Evolutionary conservation across 495 filamentous ascomycete species (phyloP).

Genomic region (Hypoxylon cercidicola): DNA sequence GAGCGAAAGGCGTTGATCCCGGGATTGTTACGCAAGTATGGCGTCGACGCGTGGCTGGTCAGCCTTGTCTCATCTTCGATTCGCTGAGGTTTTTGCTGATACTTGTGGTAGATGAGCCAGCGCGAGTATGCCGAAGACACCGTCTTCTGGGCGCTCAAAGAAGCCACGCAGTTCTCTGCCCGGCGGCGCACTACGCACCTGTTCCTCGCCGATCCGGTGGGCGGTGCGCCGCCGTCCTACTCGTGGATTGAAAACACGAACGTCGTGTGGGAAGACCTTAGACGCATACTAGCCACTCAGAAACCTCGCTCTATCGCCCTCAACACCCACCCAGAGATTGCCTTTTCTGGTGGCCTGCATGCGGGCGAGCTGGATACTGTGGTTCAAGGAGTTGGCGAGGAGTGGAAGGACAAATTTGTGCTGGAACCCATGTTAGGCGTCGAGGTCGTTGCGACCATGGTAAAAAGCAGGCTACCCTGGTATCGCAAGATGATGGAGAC

Average conservation of each 20-base stretch:
- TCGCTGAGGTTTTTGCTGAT: not conserved
- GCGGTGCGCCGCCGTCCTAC: slow-evolving; percentile 40
- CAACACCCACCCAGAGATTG: slow-evolving; percentile 52
- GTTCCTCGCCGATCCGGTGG: slow-evolving; percentile 50
- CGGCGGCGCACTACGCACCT: slow-evolving; percentile 56
- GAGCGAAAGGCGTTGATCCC: slow-evolving; percentile 53
- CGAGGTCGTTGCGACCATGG: slow-evolving; percentile 57
- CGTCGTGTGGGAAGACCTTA: slow-evolving; percentile 49
- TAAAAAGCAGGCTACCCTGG: slow-evolving; percentile 49
- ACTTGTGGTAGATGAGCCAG: slow-evolving; percentile 53
- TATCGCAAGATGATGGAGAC: slow-evolving; percentile 58
- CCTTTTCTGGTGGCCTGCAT: slow-evolving; percentile 57
- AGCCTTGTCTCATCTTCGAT: slow-evolving; percentile 14
- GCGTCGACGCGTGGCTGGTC: slow-evolving; percentile 60
- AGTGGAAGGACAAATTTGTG: slow-evolving; percentile 51
- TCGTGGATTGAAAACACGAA: slow-evolving; percentile 58
- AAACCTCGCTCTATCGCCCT: slow-evolving; percentile 51
- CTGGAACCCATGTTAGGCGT: slow-evolving; percentile 55
- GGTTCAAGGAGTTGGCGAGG: slow-evolving; percentile 42
- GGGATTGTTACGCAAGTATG: slow-evolving; percentile 53
- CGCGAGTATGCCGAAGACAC: slow-evolving; percentile 62
- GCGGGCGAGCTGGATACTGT: slow-evolving; percentile 54
- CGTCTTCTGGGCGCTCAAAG: slow-evolving; percentile 60
- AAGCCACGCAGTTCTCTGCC: slow-evolving; percentile 55
- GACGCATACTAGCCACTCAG: slow-evolving; percentile 43